Evolutionary conservation across 2,329 filamentous ascomycete genomes (phyloP).

Genomic region (Arthrinium phaeospermum): DNA sequence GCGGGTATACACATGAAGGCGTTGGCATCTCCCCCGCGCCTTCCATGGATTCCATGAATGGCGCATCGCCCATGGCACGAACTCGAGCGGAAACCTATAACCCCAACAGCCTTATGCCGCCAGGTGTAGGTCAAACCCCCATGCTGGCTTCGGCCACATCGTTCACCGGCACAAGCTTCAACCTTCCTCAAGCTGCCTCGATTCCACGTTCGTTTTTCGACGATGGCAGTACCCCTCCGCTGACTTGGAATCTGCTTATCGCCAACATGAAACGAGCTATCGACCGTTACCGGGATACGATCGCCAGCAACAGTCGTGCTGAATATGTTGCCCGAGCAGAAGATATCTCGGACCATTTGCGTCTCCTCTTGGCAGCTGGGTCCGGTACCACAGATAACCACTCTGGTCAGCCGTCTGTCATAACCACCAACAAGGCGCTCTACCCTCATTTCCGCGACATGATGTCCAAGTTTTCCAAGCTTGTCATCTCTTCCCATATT

Average conservation of each 20-base stretch:
- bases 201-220: constrained; percentile 89
- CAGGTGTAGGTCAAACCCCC: constrained; percentile 47
- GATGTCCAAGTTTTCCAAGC: constrained; percentile 99
- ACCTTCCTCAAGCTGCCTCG: constrained; percentile 61
- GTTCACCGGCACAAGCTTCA: constrained; percentile 64
- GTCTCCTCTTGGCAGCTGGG: constrained; percentile 89
- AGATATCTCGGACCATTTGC: constrained; percentile 95
- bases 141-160: constrained; percentile 65
- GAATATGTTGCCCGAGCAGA: constrained; percentile 96
- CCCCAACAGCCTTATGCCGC: constrained; percentile 51
- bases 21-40: constrained; percentile 76
- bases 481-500: constrained; percentile 97
- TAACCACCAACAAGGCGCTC: constrained; percentile 94
- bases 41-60: constrained; percentile 90
- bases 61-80: constrained; percentile 63
- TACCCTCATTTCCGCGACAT: constrained; percentile 98
- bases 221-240: constrained; percentile 76
- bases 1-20: constrained; percentile 68
- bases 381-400: constrained; percentile 99
- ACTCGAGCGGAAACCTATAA: constrained; percentile 61
- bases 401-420: constrained; percentile 98
- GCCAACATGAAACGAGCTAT: constrained; percentile 93
- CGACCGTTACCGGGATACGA: constrained; percentile 88
- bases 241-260: constrained; percentile 89
- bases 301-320: constrained; percentile 80